Evolutionary conservation across 768 basidiomycete genomes (phyloP).

Genomic region (Russula foetens): DNA sequence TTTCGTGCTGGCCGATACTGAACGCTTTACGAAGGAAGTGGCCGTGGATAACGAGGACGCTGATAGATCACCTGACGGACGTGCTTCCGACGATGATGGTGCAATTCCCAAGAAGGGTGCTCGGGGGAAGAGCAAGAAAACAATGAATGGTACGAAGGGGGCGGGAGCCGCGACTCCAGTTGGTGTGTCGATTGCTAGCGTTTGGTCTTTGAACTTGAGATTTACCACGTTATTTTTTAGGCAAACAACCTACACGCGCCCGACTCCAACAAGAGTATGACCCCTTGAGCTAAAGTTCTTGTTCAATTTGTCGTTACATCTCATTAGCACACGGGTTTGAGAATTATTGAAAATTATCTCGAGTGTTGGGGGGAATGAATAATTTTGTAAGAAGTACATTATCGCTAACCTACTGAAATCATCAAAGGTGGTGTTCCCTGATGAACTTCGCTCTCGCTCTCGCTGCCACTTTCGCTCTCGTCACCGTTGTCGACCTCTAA

Average conservation of each 20-base stretch:
- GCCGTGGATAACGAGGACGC: constrained; percentile 21
- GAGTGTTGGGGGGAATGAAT: too few species aligned
- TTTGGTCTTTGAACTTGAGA: background rate
- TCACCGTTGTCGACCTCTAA: constrained; percentile 56
- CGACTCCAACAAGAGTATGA: constrained; percentile 66
- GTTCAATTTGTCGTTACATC: too few species aligned
- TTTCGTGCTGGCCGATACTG: constrained; percentile 84
- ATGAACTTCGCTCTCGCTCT: constrained; percentile 26
- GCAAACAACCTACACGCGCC: constrained; percentile 30
- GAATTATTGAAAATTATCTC: too few species aligned
- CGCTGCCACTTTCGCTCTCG: constrained; percentile 29
- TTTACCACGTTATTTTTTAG: background rate
- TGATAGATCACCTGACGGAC: constrained; percentile 24
- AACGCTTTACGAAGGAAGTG: constrained; percentile 68
- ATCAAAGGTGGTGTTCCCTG: too few species aligned
- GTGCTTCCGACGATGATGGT: constrained; percentile 23
- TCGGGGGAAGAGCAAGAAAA: constrained; percentile 34
- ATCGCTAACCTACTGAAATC: too few species aligned
- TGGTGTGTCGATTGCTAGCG: constrained; percentile 7
- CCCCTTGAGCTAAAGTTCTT: too few species aligned
- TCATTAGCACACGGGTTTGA: too few species aligned
- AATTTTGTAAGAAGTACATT: too few species aligned
- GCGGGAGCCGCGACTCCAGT: constrained; percentile 22
- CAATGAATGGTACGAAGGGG: constrained; percentile 30
- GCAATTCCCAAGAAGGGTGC: constrained; percentile 28